A percentile compares a stretch with the other conserved stretches of the same genome.
These are phyloP conservation scores for Torulaspora pretoriensis DNA, from an alignment of 1,139 yeast species.

Conservation along the genomic window DNA sequence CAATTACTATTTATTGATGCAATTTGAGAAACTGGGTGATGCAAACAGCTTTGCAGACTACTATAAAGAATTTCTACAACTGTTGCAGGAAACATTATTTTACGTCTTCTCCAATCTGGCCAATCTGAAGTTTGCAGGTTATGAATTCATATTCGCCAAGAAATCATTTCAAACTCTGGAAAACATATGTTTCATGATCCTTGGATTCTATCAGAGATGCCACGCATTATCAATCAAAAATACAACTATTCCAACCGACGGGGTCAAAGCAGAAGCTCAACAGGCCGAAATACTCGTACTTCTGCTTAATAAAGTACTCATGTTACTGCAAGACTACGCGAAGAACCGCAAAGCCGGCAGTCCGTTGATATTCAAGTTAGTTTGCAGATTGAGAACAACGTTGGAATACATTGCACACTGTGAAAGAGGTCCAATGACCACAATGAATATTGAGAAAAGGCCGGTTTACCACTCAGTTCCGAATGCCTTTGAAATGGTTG, in stretches of 20 bases:
- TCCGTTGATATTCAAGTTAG: conserved; percentile 21
- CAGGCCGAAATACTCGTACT: conserved; percentile 20
- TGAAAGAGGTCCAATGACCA: conserved; percentile 7
- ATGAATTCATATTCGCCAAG: conserved; percentile 30
- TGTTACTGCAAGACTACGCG: conserved; percentile 31
- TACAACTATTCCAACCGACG: conserved; percentile 6
- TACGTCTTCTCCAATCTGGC: conserved; percentile 34
- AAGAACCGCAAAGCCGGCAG: conserved; percentile 30
- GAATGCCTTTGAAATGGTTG: conserved; percentile 23
- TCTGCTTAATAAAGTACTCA: conserved; percentile 27
- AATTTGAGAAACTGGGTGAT: conserved; percentile 26
- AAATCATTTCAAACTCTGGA: conserved; percentile 26
- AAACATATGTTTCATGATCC: conserved; percentile 24
- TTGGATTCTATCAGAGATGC: conserved; percentile 27
- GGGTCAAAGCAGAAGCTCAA: conserved; percentile 14
- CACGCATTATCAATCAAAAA: conserved; percentile 4
- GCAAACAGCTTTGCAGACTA: conserved; percentile 19
- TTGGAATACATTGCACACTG: conserved; percentile 19
- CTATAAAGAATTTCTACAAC: conserved; percentile 25
- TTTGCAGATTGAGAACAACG: conserved; percentile 19
- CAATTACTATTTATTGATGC: conserved; percentile 25
- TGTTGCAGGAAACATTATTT: conserved; percentile 31
- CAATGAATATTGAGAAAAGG: conserved; percentile 5
- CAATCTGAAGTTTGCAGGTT: conserved; percentile 31
- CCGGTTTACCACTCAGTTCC: conserved; percentile 2